Base-by-base conservation (phyloP, 176 grass and related monocot genomes). In the Oryza longistaminata region DNA sequence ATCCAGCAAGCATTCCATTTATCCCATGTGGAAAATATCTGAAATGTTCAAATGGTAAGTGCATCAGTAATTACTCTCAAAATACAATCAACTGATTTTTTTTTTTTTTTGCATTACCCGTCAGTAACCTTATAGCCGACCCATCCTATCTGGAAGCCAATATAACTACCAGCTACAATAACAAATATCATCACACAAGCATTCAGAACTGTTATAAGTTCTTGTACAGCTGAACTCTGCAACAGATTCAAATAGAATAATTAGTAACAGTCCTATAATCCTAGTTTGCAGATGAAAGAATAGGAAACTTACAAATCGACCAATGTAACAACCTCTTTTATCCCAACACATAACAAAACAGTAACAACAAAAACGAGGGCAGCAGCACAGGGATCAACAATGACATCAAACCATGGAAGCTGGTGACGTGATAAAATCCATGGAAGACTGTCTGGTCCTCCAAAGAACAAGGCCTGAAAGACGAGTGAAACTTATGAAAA, bases 101-200 rank as follows among this genome's bases (percentile, higher is more conserved):
- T 35, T 35, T 35, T 35, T 5, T 37, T 6, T 64, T 62, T 70
- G 53, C 61, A 78, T 87, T 94, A 99, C 96, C 96, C 96, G 0
- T 77, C 70, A 68, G 91, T 77, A 79, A 94, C 88, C 62, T 85
- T 92, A 81, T 99, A 99, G 74, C 93, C 96, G 5, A 89, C 89
- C 96, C 96, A 99, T 87, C 96, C 96, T 73, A 87, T 94, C 72
- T 94, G 87, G 80, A 94, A 96, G 74, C 96, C 96, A 58, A 96
- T 88, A 79, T 94, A 99, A 53, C 88, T 87, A 73, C 93, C 93
- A 85, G 78, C 96, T 68, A 96, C 71, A 84, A 99, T 92, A 70
- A 99, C 93, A 87, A 99, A 99, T 89, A 96, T 46, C 93, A 99
- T 90, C 74, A 99, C 96, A 85, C 91, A 92, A 34, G 86, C 91